Percentiles rank a stretch among this genome's conserved stretches.
Evolutionary conservation across 345 rosid species (phyloP).

Genomic region (Cardamine occulta): DNA sequence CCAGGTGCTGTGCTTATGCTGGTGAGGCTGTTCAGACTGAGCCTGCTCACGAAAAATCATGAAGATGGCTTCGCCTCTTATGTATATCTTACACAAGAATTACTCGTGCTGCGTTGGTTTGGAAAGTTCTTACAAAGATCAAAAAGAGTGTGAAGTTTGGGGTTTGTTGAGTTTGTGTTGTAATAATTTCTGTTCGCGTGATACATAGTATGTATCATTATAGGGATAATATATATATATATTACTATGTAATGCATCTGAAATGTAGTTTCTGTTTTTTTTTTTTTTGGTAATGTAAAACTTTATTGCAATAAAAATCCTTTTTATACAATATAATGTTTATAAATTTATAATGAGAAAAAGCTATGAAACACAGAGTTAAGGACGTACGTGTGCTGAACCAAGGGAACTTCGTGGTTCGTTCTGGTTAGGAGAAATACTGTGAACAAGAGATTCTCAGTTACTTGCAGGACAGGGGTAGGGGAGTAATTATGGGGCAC

Average conservation of each 20-base stretch:
- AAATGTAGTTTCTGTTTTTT: background rate
- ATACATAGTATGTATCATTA: background rate
- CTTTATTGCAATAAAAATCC: background rate
- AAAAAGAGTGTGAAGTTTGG: background rate
- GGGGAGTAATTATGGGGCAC: background rate
- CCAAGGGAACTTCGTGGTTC: too few relatives aligned
- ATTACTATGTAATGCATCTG: background rate
- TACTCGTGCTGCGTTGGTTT: background rate
- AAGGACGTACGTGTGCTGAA: too few relatives aligned
- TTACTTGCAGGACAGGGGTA: too few relatives aligned
- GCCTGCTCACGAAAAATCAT: constrained; percentile 22
- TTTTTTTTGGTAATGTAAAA: background rate
- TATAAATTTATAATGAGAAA: background rate
- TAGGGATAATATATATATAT: background rate
- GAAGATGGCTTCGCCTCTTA: background rate
- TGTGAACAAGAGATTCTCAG: too few relatives aligned
- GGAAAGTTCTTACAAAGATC: background rate
- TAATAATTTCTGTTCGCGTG: background rate
- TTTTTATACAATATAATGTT: background rate
- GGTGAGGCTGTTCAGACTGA: constrained; percentile 24
- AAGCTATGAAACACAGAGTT: background rate
- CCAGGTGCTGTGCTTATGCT: constrained; percentile 33
- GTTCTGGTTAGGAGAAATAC: too few relatives aligned
- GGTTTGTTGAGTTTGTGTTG: constrained; percentile 6
- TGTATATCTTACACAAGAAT: background rate